These are phyloP conservation scores for Afroboletus lepidellus DNA, from an alignment of 1,284 basidiomycete species.

Conservation along the genomic window DNA sequence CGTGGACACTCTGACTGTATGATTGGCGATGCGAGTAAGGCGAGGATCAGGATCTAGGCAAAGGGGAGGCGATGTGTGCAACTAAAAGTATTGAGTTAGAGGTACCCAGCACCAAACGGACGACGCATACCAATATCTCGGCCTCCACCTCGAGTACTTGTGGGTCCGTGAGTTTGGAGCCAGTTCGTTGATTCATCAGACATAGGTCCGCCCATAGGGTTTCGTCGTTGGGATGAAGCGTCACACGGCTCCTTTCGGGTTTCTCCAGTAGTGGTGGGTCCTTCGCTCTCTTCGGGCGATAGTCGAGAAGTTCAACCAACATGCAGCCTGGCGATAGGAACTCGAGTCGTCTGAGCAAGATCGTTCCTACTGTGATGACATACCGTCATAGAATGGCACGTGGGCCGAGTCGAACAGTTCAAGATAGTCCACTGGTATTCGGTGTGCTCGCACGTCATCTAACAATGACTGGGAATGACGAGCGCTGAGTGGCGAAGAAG, in stretches of 20 bases:
- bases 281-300: constrained; percentile 54
- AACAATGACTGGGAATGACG: constrained; percentile 55
- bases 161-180: constrained; percentile 60
- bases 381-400: constrained; percentile 79
- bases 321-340: constrained; percentile 58
- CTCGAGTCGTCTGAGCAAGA: constrained; percentile 1
- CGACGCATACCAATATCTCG: constrained; percentile 55
- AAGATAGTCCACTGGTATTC: constrained; percentile 79
- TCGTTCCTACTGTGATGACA: constrained; percentile 4
- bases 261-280: constrained; percentile 53
- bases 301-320: constrained; percentile 76
- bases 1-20: constrained; percentile 63
- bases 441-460: constrained; percentile 74
- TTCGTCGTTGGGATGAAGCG: constrained; percentile 72
- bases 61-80: constrained; percentile 67
- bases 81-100: constrained; percentile 38
- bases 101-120: background rate
- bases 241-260: constrained; percentile 63
- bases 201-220: constrained; percentile 76
- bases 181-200: constrained; percentile 56
- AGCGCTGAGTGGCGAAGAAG: constrained; percentile 6
- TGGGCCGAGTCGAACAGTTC: constrained; percentile 68
- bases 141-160: constrained; percentile 72
- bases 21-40: constrained; percentile 70
- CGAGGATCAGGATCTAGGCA: constrained; percentile 76